Conservation (phyloP, 768 basidiomycete species). For the Tylopilus cervinicoccineus region DNA sequence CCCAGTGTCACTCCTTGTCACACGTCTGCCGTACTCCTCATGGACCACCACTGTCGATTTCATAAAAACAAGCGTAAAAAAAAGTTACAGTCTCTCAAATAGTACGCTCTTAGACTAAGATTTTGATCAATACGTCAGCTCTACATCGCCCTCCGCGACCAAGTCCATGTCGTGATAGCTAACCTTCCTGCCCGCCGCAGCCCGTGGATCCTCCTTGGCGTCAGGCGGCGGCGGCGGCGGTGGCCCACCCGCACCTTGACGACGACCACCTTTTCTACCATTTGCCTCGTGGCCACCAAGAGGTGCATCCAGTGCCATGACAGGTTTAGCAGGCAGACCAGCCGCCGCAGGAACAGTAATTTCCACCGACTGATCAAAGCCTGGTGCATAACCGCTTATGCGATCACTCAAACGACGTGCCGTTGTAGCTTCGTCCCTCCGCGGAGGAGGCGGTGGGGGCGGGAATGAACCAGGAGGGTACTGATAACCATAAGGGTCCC, state of each 20-base stretch:
- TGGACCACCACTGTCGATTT: constrained; percentile 28
- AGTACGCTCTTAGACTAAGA: constrained; percentile 24
- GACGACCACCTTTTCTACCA: constrained; percentile 35
- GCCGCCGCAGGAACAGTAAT: constrained; percentile 56
- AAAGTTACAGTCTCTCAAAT: constrained; percentile 21
- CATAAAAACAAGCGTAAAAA: constrained; percentile 23
- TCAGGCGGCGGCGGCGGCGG: constrained; percentile 82
- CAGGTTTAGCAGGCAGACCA: constrained; percentile 78
- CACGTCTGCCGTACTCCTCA: constrained; percentile 24
- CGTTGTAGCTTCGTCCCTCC: constrained; percentile 56
- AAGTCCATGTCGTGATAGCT: constrained; percentile 97
- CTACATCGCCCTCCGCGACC: constrained; percentile 77
- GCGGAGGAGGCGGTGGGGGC: constrained; percentile 37
- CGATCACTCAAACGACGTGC: constrained; percentile 73
- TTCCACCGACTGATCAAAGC: constrained; percentile 38
- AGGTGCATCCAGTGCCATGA: constrained; percentile 51
- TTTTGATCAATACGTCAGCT: constrained; percentile 39
- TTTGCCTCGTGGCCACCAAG: constrained; percentile 35
- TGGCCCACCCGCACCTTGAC: constrained; percentile 44
- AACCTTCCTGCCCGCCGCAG: constrained; percentile 82
- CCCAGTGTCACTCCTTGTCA: constrained; percentile 27
- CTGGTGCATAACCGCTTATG: constrained; percentile 70
- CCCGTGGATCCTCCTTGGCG: constrained; percentile 89
- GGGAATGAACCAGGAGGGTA: constrained; percentile 37
- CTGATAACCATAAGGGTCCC: constrained; percentile 45